These are phyloP conservation scores for Fragilaria radians DNA, from an alignment of 108 stramenopile species.

Conservation along the genomic window DNA sequence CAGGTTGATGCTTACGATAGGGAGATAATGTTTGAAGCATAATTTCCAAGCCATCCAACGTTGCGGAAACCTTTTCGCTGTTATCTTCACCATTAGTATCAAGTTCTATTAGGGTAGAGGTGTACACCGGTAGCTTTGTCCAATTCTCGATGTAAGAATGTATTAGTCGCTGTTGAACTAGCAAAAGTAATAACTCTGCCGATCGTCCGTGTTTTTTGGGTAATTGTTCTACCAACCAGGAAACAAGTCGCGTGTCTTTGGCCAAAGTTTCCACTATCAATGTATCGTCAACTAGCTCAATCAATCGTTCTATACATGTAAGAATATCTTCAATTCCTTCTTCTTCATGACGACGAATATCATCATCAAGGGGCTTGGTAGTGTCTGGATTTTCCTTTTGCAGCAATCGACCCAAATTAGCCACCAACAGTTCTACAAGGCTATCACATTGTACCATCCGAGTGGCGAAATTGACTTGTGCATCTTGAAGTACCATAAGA, in stretches of 20 bases:
- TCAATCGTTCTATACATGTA: slow-evolving; percentile 50
- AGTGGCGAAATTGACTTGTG: slow-evolving; percentile 6
- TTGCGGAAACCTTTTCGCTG: background rate
- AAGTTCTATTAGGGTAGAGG: slow-evolving; percentile 16
- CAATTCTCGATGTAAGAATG: slow-evolving; percentile 12
- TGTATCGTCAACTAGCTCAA: slow-evolving; percentile 30
- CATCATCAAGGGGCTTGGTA: slow-evolving; percentile 4
- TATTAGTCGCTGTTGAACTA: slow-evolving; percentile 58
- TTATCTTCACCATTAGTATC: slow-evolving; percentile 17
- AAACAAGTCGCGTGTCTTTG: slow-evolving; percentile 43
- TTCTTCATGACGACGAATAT: slow-evolving; percentile 16
- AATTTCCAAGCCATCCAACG: slow-evolving; percentile 60
- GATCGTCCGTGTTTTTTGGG: slow-evolving; percentile 11
- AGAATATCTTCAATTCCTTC: slow-evolving; percentile 60
- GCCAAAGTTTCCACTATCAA: slow-evolving; percentile 46
- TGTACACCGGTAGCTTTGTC: slow-evolving; percentile 12
- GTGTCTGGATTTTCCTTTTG: background rate
- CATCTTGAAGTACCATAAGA: slow-evolving; percentile 15
- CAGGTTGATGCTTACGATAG: slow-evolving; percentile 59
- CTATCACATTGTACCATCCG: slow-evolving; percentile 24
- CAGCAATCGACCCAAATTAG: slow-evolving; percentile 23
- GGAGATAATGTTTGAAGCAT: slow-evolving; percentile 48
- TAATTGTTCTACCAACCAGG: slow-evolving; percentile 45
- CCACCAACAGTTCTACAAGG: slow-evolving; percentile 25
- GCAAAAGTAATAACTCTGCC: slow-evolving; percentile 46